Conservation (phyloP, 2,329 filamentous ascomycete genomes). For the Escovopsis sp. region DNA sequence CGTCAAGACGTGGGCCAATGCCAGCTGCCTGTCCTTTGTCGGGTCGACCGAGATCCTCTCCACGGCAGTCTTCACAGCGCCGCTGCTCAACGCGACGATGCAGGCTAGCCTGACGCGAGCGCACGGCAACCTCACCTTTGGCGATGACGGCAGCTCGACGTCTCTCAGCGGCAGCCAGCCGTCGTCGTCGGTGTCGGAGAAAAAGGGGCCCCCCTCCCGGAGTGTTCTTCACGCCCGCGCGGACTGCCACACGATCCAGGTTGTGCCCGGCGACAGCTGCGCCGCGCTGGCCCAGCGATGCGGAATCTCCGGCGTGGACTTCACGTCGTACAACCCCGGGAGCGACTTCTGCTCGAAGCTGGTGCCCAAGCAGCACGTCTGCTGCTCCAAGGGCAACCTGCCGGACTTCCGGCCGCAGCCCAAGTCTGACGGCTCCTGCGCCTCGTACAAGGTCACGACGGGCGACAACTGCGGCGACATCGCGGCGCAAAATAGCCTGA, state of each 20-base stretch:
- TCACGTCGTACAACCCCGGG: conserved; percentile 13
- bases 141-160: too few relatives aligned
- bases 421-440: conserved; percentile 15
- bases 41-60: too few relatives aligned
- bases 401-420: conserved; percentile 15
- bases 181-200: too few relatives aligned
- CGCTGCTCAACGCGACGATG: too few relatives aligned
- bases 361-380: conserved; percentile 12
- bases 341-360: conserved; percentile 14
- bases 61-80: too few relatives aligned
- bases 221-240: too few relatives aligned
- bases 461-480: conserved; percentile 15
- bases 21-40: conserved; percentile 12
- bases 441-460: conserved; percentile 9
- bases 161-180: too few relatives aligned
- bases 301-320: conserved; percentile 10
- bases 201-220: too few relatives aligned
- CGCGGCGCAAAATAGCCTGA: conserved; percentile 5
- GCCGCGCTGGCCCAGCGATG: conserved; percentile 11
- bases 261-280: conserved; percentile 11
- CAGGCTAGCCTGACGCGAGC: too few relatives aligned
- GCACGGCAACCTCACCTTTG: too few relatives aligned
- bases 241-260: conserved; percentile 1
- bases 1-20: conserved; percentile 15
- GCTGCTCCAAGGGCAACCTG: conserved; percentile 14